Conservation (phyloP, 2,329 filamentous ascomycete genomes). For the Claviceps pazoutovae region DNA sequence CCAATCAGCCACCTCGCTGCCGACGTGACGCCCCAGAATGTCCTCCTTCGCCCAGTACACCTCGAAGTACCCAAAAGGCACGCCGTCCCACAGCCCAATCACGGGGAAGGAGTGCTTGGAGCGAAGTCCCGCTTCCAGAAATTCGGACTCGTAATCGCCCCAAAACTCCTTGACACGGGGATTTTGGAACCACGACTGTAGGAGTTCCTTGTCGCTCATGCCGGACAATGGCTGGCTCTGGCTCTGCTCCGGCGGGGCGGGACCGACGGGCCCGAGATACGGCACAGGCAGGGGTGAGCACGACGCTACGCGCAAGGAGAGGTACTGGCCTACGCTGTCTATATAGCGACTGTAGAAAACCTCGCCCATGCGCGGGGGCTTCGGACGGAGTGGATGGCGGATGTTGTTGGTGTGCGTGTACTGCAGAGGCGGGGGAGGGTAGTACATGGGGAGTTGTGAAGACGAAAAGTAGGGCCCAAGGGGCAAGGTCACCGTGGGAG, state of each 20-base stretch:
- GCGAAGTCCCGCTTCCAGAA: slow-evolving; percentile 51
- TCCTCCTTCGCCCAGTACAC: slow-evolving; percentile 98
- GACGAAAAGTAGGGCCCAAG: slow-evolving; percentile 64
- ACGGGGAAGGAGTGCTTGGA: slow-evolving; percentile 73
- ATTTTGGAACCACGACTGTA: slow-evolving; percentile 81
- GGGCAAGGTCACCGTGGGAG: slow-evolving; percentile 24
- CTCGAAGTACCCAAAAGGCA: slow-evolving; percentile 95
- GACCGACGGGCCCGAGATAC: slow-evolving; percentile 45
- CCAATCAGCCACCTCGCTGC: slow-evolving; percentile 57
- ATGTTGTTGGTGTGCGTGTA: slow-evolving; percentile 67
- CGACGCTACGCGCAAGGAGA: slow-evolving; percentile 78
- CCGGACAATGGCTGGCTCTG: slow-evolving; percentile 25
- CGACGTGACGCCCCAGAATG: slow-evolving; percentile 53
- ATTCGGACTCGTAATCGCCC: slow-evolving; percentile 53
- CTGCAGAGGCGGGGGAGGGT: slow-evolving; percentile 68
- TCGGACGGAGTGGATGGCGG: slow-evolving; percentile 75
- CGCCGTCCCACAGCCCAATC: slow-evolving; percentile 86
- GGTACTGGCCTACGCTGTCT: slow-evolving; percentile 66
- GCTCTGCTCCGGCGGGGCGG: slow-evolving; percentile 23
- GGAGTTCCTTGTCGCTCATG: slow-evolving; percentile 41
- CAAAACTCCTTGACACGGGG: slow-evolving; percentile 76
- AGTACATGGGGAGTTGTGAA: slow-evolving; percentile 82
- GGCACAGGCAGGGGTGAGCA: slow-evolving; percentile 48
- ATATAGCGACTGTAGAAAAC: slow-evolving; percentile 83
- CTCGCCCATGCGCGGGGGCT: slow-evolving; percentile 80